phyloP scores from a whole-genome alignment of 2,329 filamentous ascomycete genomes.

The Ophiostoma fasciatum region DNA sequence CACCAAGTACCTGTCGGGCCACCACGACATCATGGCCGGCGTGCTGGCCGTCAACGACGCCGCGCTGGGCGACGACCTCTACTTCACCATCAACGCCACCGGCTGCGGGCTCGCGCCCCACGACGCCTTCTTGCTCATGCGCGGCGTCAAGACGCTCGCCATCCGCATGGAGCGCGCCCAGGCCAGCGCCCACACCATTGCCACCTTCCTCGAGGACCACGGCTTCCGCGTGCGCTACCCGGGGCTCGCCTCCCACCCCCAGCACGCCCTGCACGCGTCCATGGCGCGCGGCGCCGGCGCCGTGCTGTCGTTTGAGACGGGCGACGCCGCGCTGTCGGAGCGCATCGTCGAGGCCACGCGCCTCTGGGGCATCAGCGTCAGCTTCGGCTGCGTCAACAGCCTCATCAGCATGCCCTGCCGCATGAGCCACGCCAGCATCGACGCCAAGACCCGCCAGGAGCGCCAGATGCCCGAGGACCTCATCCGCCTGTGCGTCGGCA shows the following conservation, averaged over 20 bases:
- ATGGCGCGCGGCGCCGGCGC: conserved; percentile 91
- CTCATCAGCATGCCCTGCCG: conserved; percentile 98
- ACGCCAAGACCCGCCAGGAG: conserved; percentile 80
- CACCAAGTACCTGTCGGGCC: conserved; percentile 93
- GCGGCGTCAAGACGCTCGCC: conserved; percentile 89
- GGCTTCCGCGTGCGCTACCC: conserved; percentile 95
- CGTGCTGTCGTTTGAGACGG: conserved; percentile 91
- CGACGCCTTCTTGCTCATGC: conserved; percentile 88
- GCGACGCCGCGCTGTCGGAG: conserved; percentile 68
- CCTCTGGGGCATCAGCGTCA: conserved; percentile 90
- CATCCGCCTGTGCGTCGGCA: conserved; percentile 88
- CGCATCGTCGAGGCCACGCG: conserved; percentile 86
- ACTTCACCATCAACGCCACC: conserved; percentile 92
- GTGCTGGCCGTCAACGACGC: conserved; percentile 84
- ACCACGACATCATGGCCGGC: conserved; percentile 98
- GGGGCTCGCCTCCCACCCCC: conserved; percentile 83
- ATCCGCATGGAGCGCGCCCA: conserved; percentile 99
- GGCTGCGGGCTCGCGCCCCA: conserved; percentile 91
- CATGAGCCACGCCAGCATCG: conserved; percentile 98
- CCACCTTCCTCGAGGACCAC: conserved; percentile 75
- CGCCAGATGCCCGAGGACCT: conserved; percentile 93
- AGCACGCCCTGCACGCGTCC: conserved; percentile 91
- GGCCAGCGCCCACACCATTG: conserved; percentile 77
- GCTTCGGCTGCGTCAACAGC: conserved; percentile 96
- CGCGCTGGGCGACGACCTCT: conserved; percentile 72